Percentiles rank a stretch among this genome's conserved stretches.
These are phyloP conservation scores for Coemansia sp. DNA, from an alignment of 192 early-diverging fungal species.

Conservation along the genomic window DNA sequence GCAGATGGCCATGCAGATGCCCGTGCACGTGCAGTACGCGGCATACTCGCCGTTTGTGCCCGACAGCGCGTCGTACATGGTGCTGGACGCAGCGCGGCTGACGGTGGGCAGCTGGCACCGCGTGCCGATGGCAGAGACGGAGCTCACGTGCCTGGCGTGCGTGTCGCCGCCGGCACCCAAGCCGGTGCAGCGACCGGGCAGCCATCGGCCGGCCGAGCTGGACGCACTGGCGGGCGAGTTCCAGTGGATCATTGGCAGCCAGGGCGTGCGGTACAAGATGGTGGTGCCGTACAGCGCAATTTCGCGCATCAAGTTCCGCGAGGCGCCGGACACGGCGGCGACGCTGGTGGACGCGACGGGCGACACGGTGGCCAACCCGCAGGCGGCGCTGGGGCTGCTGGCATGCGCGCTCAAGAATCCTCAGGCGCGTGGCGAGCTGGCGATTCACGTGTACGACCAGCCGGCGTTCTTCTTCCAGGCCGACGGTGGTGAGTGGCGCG, in stretches of 20 bases:
- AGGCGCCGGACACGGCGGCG: constrained; percentile 32
- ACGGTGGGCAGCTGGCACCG: constrained; percentile 47
- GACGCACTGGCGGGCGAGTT: constrained; percentile 50
- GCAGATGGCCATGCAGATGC: background rate
- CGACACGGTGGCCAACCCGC: constrained; percentile 40
- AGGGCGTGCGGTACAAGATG: constrained; percentile 51
- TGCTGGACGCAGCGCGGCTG: constrained; percentile 35
- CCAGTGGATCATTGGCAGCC: constrained; percentile 50
- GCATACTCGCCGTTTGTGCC: constrained; percentile 35
- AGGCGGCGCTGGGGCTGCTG: constrained; percentile 36
- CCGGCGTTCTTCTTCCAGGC: constrained; percentile 41
- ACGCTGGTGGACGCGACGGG: constrained; percentile 24
- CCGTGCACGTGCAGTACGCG: background rate
- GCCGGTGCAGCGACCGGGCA: constrained; percentile 51
- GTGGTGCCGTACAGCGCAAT: constrained; percentile 46
- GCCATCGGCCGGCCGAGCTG: constrained; percentile 49
- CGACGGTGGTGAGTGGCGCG: constrained; percentile 32
- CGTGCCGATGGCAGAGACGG: constrained; percentile 40
- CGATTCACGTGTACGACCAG: constrained; percentile 43
- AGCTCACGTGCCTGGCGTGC: constrained; percentile 46
- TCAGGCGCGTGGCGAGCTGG: constrained; percentile 41
- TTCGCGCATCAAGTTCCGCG: constrained; percentile 47
- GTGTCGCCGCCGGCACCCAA: constrained; percentile 46
- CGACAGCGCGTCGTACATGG: constrained; percentile 46
- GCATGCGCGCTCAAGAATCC: constrained; percentile 38